A percentile compares a stretch with the other conserved stretches of the same genome.
Conservation (phyloP, 1,139 yeast species). For the Geotrichum candidum region DNA sequence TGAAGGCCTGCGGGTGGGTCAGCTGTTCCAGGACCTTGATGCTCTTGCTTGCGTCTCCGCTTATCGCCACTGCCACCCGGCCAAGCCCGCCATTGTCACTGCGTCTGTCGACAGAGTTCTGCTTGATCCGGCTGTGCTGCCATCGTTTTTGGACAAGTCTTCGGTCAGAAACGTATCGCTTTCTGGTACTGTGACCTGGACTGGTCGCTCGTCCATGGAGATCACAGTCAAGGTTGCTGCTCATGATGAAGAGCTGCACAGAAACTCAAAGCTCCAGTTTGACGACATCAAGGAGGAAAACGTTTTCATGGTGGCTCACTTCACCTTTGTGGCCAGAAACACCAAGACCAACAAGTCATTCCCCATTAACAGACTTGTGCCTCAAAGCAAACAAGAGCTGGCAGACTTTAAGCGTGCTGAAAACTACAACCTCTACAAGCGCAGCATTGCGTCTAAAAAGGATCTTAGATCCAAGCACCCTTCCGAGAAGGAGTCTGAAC, state of each 20-base stretch:
- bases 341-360: background rate
- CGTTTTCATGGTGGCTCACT: background rate
- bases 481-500: background rate
- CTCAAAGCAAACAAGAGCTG: background rate
- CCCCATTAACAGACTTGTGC: background rate
- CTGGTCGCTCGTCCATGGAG: constrained; percentile 5
- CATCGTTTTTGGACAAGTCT: background rate
- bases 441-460: background rate
- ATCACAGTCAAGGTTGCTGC: background rate
- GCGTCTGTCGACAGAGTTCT: background rate
- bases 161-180: background rate
- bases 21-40: constrained; percentile 59
- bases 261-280: background rate
- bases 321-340: constrained; percentile 2
- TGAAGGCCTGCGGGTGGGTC: constrained; percentile 1
- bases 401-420: background rate
- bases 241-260: background rate
- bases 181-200: constrained; percentile 1
- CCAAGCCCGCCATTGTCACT: constrained; percentile 61
- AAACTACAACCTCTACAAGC: background rate
- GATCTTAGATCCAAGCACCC: background rate
- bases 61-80: constrained; percentile 76
- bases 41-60: constrained; percentile 85
- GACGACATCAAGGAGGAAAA: background rate
- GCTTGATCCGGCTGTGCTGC: background rate